phyloP scores from a whole-genome alignment of 148 eudicot genomes.

The Gaultheria prostrata region DNA sequence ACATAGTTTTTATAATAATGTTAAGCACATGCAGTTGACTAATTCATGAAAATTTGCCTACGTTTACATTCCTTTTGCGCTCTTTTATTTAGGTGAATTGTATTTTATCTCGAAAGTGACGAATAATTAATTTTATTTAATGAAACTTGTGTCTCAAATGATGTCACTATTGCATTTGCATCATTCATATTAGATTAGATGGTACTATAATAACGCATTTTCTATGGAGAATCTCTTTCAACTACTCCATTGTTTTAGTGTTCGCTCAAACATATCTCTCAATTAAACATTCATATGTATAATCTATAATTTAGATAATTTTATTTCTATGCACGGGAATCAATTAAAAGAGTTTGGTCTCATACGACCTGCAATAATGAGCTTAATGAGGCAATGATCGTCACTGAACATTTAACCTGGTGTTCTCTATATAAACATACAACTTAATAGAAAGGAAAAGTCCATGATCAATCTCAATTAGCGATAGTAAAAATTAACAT shows the following conservation, averaged over 20 bases:
- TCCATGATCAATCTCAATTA: too few relatives aligned
- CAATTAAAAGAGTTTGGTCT: too few relatives aligned
- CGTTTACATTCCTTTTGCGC: background rate
- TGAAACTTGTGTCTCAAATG: background rate
- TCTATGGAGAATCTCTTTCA: background rate
- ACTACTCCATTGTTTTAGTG: background rate
- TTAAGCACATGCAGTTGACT: background rate
- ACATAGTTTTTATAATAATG: background rate
- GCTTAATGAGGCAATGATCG: too few relatives aligned
- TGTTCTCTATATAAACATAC: too few relatives aligned
- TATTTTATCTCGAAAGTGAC: background rate
- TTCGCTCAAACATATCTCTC: too few relatives aligned
- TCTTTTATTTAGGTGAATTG: background rate
- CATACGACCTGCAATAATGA: too few relatives aligned
- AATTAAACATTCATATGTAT: too few relatives aligned
- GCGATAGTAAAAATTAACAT: too few relatives aligned
- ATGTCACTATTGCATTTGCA: background rate
- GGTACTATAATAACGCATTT: background rate
- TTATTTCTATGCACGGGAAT: too few relatives aligned
- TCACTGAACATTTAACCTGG: too few relatives aligned
- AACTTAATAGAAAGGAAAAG: too few relatives aligned
- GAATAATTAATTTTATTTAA: background rate
- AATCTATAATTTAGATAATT: too few relatives aligned
- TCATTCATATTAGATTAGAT: background rate
- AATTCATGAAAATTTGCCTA: background rate